phyloP scores from a whole-genome alignment of 352 stramenopile species.

The Globisporangium alternatum region DNA sequence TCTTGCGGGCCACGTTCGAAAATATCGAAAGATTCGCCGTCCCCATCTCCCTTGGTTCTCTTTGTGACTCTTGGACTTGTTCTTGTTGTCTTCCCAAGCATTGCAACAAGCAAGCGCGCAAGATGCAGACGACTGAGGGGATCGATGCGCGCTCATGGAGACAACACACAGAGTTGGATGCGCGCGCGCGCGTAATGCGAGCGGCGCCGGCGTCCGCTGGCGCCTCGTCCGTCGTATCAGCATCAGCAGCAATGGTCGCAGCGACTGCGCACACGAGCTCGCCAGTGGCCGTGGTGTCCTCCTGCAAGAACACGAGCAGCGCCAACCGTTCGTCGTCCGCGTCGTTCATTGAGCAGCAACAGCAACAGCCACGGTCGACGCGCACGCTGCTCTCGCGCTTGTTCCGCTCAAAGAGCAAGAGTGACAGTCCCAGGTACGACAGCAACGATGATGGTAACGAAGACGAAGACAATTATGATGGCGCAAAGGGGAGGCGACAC shows the following conservation, averaged over 20 bases:
- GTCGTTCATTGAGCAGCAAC: neutral
- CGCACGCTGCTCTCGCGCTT: constrained; percentile 25
- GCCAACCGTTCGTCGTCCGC: neutral
- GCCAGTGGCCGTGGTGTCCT: neutral
- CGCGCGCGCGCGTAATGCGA: constrained; percentile 6
- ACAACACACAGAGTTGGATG: constrained; percentile 11
- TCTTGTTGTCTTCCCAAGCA: neutral
- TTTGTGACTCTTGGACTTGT: constrained; percentile 4
- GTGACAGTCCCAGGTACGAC: constrained; percentile 1
- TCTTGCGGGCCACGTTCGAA: neutral
- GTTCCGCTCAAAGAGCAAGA: constrained; percentile 22
- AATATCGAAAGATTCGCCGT: constrained; percentile 6
- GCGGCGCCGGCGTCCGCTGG: constrained; percentile 9
- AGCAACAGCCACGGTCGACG: constrained; percentile 11
- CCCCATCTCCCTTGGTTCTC: neutral
- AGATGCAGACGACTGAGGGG: neutral
- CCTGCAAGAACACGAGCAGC: constrained; percentile 9
- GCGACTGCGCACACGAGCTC: neutral
- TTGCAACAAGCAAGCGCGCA: constrained; percentile 1
- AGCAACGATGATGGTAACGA: neutral
- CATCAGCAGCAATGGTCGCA: neutral
- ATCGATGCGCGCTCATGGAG: constrained; percentile 2
- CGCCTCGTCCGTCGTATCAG: neutral
- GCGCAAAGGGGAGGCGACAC: neutral
- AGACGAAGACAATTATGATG: neutral